Base-by-base conservation (phyloP, 148 eudicot species). In the Spergularia bocconei region DNA sequence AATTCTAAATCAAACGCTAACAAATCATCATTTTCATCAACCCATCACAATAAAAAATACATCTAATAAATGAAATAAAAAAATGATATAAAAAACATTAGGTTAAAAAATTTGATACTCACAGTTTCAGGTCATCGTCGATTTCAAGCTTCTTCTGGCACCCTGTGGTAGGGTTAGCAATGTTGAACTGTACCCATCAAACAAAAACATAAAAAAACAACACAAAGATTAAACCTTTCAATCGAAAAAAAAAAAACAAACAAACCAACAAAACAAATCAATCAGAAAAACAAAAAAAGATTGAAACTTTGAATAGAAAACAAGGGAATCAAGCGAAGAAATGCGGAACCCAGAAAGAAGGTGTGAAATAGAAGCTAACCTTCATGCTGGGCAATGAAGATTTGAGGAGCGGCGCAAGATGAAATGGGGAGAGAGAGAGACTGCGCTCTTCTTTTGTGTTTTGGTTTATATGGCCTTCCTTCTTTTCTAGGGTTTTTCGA, bases 141-240 rank as follows among this genome's bases (percentile, higher is more conserved):
- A 91, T 91, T 80, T 92, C 97, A 75, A 92, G 87, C 90, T 92
- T 92, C 85, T 88, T 92, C 85, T 92, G 97, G 88, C 97, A 92
- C 70, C 97, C 97, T 68, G 97, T 92, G 0, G 97, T 92, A 59
- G 97, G 97, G 83, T 88, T 85, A 1, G 97, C 97, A 47, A 91
- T 88, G 79, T 91, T 91, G 91, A 89, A 89, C 97, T 91, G 75
- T 70, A 81, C 21, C 44, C 12, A 68, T 16, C 17, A 1, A 63
- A 71, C 67, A 56, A 20, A 21, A 33, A 41, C 33, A 19, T 13
- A 21, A 36, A 21, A 36, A 20, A 33, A 33, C 3, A 8, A 15
- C 10, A 6, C 6, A 72, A 11, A 71, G 41, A 52, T 52, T 13
- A 25, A 50, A 74, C 33, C 67, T 44, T 47, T 44, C 1, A 3